Evolutionary conservation across 202 grass and related monocot species (phyloP).

Genomic region (Eragrostis tef): DNA sequence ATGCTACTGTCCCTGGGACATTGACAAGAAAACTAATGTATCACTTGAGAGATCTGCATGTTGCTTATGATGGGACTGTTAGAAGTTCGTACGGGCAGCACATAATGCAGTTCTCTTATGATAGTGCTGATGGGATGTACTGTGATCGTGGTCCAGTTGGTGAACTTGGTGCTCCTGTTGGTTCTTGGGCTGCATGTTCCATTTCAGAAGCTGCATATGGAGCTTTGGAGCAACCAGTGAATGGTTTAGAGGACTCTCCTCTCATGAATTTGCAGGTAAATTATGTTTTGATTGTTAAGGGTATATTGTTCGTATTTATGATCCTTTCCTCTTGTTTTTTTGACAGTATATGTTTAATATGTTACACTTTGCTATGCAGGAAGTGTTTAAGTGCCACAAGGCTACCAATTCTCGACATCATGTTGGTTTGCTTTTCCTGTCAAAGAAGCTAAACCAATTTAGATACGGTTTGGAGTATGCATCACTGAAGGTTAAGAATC

Average conservation of each 20-base stretch:
- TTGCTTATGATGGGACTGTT: constrained; percentile 90
- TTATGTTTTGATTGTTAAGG: constrained; percentile 37
- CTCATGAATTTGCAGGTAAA: constrained; percentile 84
- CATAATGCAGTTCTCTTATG: constrained; percentile 80
- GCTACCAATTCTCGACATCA: constrained; percentile 49
- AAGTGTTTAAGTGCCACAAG: constrained; percentile 81
- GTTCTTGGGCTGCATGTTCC: constrained; percentile 81
- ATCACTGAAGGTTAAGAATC: constrained; percentile 74
- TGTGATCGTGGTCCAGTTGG: constrained; percentile 34
- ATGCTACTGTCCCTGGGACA: constrained; percentile 85
- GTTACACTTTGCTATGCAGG: constrained; percentile 56
- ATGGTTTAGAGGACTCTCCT: constrained; percentile 74
- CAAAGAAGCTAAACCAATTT: constrained; percentile 61
- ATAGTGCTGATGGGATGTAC: constrained; percentile 45
- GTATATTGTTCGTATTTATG: background rate
- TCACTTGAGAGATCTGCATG: constrained; percentile 82
- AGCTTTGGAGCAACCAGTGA: constrained; percentile 79
- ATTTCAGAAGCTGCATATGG: constrained; percentile 98
- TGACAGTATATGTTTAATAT: constrained; percentile 32
- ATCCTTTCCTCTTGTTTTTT: constrained; percentile 35
- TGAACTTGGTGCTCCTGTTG: constrained; percentile 77
- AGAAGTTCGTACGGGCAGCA: constrained; percentile 76
- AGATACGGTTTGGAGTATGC: constrained; percentile 95
- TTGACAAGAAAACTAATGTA: constrained; percentile 83
- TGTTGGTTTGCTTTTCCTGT: constrained; percentile 70